Evolutionary conservation across 306 rosid species (phyloP).

Genomic region (Prunus salicina): DNA sequence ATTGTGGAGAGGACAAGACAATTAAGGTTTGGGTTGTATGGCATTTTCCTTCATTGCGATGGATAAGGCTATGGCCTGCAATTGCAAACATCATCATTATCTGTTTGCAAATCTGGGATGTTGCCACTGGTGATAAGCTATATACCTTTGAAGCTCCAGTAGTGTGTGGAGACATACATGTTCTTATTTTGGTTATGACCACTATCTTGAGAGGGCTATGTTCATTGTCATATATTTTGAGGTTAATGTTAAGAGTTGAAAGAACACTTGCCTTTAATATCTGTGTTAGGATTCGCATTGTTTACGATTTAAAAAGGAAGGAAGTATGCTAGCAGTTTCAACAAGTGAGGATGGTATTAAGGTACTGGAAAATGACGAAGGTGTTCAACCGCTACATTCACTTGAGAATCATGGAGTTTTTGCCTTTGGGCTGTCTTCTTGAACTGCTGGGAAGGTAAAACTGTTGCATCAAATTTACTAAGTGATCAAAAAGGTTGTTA

Average conservation of each 20-base stretch:
- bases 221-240: background rate
- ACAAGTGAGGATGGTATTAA: conserved; percentile 39
- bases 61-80: too few relatives aligned
- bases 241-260: background rate
- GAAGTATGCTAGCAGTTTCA: conserved; percentile 44
- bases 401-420: background rate
- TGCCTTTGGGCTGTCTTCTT: background rate
- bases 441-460: background rate
- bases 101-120: too few relatives aligned
- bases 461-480: background rate
- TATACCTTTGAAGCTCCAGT: too few relatives aligned
- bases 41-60: too few relatives aligned
- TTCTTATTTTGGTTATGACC: too few relatives aligned
- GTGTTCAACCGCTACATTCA: background rate
- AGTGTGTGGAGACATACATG: too few relatives aligned
- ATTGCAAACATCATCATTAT: too few relatives aligned
- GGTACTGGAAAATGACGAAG: conserved; percentile 32
- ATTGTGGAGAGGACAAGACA: too few relatives aligned
- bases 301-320: conserved; percentile 44
- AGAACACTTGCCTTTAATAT: background rate
- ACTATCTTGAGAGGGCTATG: background rate
- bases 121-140: too few relatives aligned
- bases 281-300: conserved; percentile 33
- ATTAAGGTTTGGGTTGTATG: too few relatives aligned
- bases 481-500: background rate